These are phyloP conservation scores for Dicorynia guianensis DNA, from an alignment of 306 rosid genomes.

Conservation along the genomic window DNA sequence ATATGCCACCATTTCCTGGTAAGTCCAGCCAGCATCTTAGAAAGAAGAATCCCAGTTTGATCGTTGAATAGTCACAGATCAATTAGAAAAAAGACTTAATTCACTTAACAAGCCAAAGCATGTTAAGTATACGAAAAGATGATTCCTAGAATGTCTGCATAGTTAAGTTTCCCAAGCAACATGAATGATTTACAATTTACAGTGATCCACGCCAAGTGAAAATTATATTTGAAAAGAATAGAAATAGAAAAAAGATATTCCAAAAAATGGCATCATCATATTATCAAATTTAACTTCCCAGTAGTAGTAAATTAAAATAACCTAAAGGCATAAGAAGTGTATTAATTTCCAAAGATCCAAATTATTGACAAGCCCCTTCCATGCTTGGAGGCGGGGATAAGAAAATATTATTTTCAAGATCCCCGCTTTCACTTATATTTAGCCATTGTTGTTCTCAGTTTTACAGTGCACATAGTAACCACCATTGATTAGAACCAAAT, in stretches of 20 bases:
- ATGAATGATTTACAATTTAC: constrained; percentile 14
- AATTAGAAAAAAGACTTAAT: constrained; percentile 4
- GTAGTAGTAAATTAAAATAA: constrained; percentile 1
- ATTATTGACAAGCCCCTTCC: too few species aligned
- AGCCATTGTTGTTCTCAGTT: too few species aligned
- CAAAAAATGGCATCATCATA: constrained; percentile 4
- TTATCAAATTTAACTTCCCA: constrained; percentile 25
- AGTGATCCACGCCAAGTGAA: constrained; percentile 11
- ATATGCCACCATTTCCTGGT: constrained; percentile 9
- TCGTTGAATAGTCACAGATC: constrained; percentile 11
- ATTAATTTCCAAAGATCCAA: not conserved
- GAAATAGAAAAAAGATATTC: not conserved
- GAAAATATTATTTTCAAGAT: too few species aligned
- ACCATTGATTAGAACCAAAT: too few species aligned
- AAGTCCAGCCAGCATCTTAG: not conserved
- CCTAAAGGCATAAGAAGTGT: not conserved
- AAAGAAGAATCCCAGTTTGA: constrained; percentile 27
- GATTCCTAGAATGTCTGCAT: constrained; percentile 29
- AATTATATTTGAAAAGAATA: not conserved
- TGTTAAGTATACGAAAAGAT: not conserved
- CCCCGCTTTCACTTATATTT: too few species aligned
- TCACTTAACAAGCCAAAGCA: constrained; percentile 27
- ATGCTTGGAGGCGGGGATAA: too few species aligned
- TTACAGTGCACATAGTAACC: too few species aligned
- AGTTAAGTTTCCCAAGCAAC: not conserved